These are phyloP conservation scores for Effrenium voratum DNA, from an alignment of 73 alveolate genomes.

Conservation along the genomic window DNA sequence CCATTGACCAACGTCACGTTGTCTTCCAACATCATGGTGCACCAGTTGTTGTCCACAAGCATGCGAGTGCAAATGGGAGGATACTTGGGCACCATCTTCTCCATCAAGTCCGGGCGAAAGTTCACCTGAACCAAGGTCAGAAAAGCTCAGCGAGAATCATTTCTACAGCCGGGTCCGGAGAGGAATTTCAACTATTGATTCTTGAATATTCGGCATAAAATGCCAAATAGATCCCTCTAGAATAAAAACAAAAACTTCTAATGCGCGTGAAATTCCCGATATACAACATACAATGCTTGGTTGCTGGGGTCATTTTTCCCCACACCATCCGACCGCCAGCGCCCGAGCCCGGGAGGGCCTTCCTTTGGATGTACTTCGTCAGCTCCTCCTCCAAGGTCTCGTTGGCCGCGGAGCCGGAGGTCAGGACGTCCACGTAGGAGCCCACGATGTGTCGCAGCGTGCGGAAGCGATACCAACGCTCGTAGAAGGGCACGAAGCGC, in stretches of 20 bases:
- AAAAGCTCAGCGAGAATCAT: too few species aligned
- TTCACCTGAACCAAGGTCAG: too few species aligned
- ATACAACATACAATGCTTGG: too few species aligned
- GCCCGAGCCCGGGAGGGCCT: too few species aligned
- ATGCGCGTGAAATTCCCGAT: too few species aligned
- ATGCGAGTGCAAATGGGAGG: constrained; percentile 53
- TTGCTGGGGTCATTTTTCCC: too few species aligned
- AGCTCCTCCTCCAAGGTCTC: not conserved
- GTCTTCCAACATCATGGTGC: constrained; percentile 4
- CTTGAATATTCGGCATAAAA: too few species aligned
- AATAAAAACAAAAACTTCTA: too few species aligned
- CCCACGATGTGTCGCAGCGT: not conserved
- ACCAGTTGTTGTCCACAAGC: constrained; percentile 53
- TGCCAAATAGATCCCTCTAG: too few species aligned
- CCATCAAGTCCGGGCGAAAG: constrained; percentile 23
- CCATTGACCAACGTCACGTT: constrained; percentile 33
- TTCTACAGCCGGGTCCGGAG: too few species aligned
- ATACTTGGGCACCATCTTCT: constrained; percentile 26
- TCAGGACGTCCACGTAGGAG: not conserved
- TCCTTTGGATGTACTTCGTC: constrained; percentile 32
- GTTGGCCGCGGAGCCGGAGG: constrained; percentile 9
- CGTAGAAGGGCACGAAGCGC: constrained; percentile 11
- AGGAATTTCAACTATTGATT: too few species aligned
- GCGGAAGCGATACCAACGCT: constrained; percentile 21
- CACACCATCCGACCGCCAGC: too few species aligned